Percentiles rank a stretch among this genome's conserved stretches.
phyloP scores from a whole-genome alignment of 192 early-diverging fungal genomes.

The Rhizophagus clarus region DNA sequence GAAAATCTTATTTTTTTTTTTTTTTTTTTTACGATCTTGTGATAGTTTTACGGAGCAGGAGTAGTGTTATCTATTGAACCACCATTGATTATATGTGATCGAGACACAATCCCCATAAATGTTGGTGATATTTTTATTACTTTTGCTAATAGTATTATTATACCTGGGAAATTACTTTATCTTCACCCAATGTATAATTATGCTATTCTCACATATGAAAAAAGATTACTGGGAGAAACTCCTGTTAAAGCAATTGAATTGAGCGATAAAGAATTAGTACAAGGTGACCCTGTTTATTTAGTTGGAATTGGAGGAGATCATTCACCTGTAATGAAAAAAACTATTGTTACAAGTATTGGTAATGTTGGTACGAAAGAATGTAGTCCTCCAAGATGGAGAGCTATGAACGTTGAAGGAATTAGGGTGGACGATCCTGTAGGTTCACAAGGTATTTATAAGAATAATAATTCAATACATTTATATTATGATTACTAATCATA shows the following conservation, averaged over 20 bases:
- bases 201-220: conserved; percentile 82
- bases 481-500: neutral
- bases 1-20: neutral
- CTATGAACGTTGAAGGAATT: conserved; percentile 63
- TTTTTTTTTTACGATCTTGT: neutral
- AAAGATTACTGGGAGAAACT: conserved; percentile 70
- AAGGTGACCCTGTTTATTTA: conserved; percentile 65
- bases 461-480: neutral
- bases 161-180: conserved; percentile 81
- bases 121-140: conserved; percentile 82
- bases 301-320: conserved; percentile 59
- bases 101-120: conserved; percentile 77
- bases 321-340: conserved; percentile 61
- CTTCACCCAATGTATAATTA: conserved; percentile 90
- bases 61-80: conserved; percentile 75
- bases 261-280: conserved; percentile 56
- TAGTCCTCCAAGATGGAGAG: conserved; percentile 64
- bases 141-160: conserved; percentile 84
- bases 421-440: conserved; percentile 67
- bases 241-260: conserved; percentile 67
- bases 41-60: conserved; percentile 66
- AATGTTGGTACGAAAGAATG: conserved; percentile 72
- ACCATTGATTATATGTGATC: conserved; percentile 81
- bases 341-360: conserved; percentile 58
- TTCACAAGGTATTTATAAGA: conserved; percentile 47